A percentile compares a stretch with the other conserved stretches of the same genome.
phyloP scores from a whole-genome alignment of 495 filamentous ascomycete genomes.

The Cudoniella acicularis region DNA sequence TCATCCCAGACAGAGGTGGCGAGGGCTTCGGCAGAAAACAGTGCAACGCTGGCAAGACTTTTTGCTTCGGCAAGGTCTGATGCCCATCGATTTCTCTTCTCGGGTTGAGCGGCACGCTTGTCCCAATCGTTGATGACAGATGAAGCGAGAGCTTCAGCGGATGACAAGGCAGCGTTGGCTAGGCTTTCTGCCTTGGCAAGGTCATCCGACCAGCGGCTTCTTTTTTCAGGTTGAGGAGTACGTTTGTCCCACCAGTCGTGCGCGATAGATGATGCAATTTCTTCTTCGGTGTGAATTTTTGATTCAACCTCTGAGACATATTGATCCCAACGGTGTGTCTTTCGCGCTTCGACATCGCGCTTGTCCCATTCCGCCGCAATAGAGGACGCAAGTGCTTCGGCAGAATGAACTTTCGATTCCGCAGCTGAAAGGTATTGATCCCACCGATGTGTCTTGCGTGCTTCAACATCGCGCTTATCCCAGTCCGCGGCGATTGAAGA shows the following conservation, averaged over 20 bases:
- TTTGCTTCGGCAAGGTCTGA: neutral
- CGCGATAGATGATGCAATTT: too few relatives aligned
- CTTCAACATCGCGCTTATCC: neutral
- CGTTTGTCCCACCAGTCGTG: too few relatives aligned
- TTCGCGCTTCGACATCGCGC: neutral
- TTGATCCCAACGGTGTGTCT: neutral
- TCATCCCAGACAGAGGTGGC: neutral
- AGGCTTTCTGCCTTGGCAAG: neutral
- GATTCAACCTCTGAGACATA: too few relatives aligned
- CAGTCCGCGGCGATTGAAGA: neutral
- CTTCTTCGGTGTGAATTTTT: too few relatives aligned
- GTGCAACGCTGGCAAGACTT: neutral
- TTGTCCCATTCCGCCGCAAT: neutral
- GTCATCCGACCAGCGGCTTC: too few relatives aligned
- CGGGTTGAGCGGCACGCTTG: neutral
- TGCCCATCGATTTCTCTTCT: neutral
- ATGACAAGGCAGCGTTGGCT: neutral
- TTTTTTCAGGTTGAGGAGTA: too few relatives aligned
- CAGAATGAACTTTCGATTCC: neutral
- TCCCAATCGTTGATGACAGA: neutral
- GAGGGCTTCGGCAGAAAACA: neutral
- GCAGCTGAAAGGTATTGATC: neutral
- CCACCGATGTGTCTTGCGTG: neutral
- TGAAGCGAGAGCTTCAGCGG: neutral
- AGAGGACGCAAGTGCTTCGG: neutral